phyloP scores from a whole-genome alignment of 192 early-diverging fungal species.

The Glomus cerebriforme region DNA sequence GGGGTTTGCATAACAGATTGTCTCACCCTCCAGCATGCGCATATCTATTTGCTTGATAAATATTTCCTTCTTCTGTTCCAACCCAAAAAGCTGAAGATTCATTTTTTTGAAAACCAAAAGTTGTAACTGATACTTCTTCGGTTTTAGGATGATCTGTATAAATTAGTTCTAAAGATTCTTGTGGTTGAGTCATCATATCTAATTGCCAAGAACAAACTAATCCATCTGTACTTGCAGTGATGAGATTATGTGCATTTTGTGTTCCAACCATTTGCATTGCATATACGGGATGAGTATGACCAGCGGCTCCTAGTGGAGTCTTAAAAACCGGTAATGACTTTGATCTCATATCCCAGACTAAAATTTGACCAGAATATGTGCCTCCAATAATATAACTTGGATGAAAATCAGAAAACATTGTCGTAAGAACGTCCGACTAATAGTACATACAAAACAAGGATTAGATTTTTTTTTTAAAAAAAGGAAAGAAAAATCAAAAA shows the following conservation, averaged over 20 bases:
- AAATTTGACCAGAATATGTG: constrained; percentile 96
- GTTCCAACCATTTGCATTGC: constrained; percentile 89
- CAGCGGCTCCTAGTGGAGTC: constrained; percentile 87
- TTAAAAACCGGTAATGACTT: constrained; percentile 89
- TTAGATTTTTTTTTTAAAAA: not conserved
- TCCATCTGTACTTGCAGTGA: constrained; percentile 93
- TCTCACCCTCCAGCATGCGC: constrained; percentile 87
- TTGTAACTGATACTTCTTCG: constrained; percentile 92
- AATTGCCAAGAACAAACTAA: constrained; percentile 95
- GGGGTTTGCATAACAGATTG: too few relatives aligned
- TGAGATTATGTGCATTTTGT: constrained; percentile 91
- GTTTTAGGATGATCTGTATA: constrained; percentile 76
- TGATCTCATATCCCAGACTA: constrained; percentile 95
- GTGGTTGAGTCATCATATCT: constrained; percentile 93
- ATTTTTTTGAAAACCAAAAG: constrained; percentile 86
- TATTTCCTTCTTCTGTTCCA: constrained; percentile 93
- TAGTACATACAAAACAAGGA: not conserved
- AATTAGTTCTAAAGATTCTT: constrained; percentile 80
- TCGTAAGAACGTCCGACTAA: constrained; percentile 85
- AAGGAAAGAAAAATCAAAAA: not conserved
- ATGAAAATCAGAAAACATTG: constrained; percentile 92
- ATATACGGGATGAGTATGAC: constrained; percentile 98
- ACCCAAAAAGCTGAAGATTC: constrained; percentile 94
- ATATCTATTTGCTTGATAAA: constrained; percentile 95
- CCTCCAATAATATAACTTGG: constrained; percentile 92